Base-by-base conservation (phyloP, 1,139 yeast species). In the Hansenula sp. region DNA sequence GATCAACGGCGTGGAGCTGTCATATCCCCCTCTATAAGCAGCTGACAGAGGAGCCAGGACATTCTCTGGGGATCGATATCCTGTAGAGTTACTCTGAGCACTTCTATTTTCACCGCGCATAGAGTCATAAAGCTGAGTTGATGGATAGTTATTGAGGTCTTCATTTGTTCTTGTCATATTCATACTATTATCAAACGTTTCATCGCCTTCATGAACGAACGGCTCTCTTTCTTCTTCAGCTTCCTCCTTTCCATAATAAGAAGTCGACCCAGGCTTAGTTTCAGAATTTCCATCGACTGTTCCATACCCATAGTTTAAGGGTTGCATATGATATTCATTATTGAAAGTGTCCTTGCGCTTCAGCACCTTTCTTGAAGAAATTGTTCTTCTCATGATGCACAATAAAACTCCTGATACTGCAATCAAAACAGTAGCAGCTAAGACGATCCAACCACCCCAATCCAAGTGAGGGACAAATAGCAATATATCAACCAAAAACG, bases 361-460 rank as follows among this genome's bases (percentile, higher is more conserved):
- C 60, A 62, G 59, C 9, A 71, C 71, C 45, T 67, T 68, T 53
- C 77, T 68, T 3, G 81, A 71, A 3, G 76, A 68, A 15, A 73
- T 68, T 0, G 77, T 68, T 49, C 85, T 68, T 51, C 83, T 68
- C 69, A 76, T 66, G 27, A 81, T 58, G 44, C 81, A 76, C 1
- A 71, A 47, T 47, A 84, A 60, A 41, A 55, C 49, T 6, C 57
- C 50, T 19, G 50, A 51, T 3, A 57, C 31, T 0, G 59, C 54
- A 16, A 73, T 70, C 38, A 81, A 65, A 1, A 74, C 84, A 2
- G 87, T 83, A 3, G 86, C 72, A 1, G 85, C 89, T 32, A 84
- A 70, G 46, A 82, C 67, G 31, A 82, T 63, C 91, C 91, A 84
- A 6, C 83, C 76, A 35, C 80, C 71, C 90, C 90, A 84, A 11